These are phyloP conservation scores for Centaurea solstitialis DNA, from an alignment of 129 eudicot genomes.

Conservation along the genomic window DNA sequence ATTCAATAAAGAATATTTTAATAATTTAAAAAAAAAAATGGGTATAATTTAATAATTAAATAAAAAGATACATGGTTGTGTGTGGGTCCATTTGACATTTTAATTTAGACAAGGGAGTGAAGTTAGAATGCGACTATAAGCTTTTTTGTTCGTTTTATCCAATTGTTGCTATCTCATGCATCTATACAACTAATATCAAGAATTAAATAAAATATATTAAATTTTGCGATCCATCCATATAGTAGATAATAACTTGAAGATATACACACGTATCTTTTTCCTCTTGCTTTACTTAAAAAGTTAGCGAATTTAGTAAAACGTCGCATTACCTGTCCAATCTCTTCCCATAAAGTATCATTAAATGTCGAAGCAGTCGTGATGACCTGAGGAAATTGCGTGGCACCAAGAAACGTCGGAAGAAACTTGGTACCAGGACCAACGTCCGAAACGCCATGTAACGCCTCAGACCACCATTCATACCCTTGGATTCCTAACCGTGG, in stretches of 20 bases:
- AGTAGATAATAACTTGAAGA: neutral
- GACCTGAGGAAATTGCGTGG: conserved; percentile 94
- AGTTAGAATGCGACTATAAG: neutral
- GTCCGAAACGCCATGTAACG: conserved; percentile 90
- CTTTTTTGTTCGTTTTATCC: neutral
- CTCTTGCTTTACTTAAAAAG: too few relatives aligned
- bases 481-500: conserved; percentile 79
- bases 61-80: neutral
- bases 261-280: neutral
- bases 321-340: conserved; percentile 71
- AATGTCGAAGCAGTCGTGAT: conserved; percentile 83
- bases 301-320: neutral
- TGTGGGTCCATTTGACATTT: neutral
- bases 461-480: conserved; percentile 99
- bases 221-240: neutral
- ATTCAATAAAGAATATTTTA: too few relatives aligned
- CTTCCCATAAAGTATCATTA: conserved; percentile 86
- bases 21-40: too few relatives aligned
- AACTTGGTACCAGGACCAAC: conserved; percentile 83
- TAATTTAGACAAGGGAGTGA: neutral
- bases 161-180: conserved; percentile 9
- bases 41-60: neutral
- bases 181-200: neutral
- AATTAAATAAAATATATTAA: neutral
- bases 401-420: conserved; percentile 66